Conservation (phyloP, 2,329 filamentous ascomycete species). For the Ceratocystiopsis minuta region DNA sequence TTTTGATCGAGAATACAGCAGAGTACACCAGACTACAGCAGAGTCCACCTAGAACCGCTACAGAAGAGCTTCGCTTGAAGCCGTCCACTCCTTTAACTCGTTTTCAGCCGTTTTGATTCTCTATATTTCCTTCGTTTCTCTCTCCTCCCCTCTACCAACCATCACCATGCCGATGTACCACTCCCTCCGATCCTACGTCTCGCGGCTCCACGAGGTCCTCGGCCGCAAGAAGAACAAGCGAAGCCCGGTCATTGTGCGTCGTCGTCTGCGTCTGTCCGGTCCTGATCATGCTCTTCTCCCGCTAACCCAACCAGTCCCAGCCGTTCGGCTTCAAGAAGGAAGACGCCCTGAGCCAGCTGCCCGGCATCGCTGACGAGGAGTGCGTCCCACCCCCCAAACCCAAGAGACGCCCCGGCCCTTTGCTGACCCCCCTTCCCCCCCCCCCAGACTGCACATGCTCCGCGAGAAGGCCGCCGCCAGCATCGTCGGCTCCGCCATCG, state of each 20-base stretch:
- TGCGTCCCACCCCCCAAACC: conserved; percentile 18
- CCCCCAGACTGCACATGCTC: conserved; percentile 5
- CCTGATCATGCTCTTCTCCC: too few relatives aligned
- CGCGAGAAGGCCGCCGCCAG: conserved; percentile 10
- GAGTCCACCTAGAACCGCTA: too few relatives aligned
- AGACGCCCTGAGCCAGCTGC: conserved; percentile 23
- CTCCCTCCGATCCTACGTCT: conserved; percentile 14
- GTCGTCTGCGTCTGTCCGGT: too few relatives aligned
- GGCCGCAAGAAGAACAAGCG: conserved; percentile 25
- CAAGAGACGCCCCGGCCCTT: not conserved
- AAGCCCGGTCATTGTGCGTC: conserved; percentile 28
- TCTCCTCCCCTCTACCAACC: not conserved
- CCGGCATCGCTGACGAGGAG: conserved; percentile 41
- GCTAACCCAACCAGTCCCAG: conserved; percentile 24
- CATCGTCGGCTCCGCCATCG: conserved; percentile 7
- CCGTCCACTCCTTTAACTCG: conserved; percentile 4
- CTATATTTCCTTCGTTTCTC: too few relatives aligned
- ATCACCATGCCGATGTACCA: too few relatives aligned
- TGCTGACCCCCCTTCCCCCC: not conserved
- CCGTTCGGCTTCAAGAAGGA: conserved; percentile 42
- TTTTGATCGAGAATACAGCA: too few relatives aligned
- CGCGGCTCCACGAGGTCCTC: conserved; percentile 25
- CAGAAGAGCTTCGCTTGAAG: not conserved
- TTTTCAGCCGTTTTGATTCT: too few relatives aligned
- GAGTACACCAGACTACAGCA: too few relatives aligned